Evolutionary conservation across 371 early-diverging fungal genomes (phyloP).

Genomic region (Amoeboaphelidium protococcarum): DNA sequence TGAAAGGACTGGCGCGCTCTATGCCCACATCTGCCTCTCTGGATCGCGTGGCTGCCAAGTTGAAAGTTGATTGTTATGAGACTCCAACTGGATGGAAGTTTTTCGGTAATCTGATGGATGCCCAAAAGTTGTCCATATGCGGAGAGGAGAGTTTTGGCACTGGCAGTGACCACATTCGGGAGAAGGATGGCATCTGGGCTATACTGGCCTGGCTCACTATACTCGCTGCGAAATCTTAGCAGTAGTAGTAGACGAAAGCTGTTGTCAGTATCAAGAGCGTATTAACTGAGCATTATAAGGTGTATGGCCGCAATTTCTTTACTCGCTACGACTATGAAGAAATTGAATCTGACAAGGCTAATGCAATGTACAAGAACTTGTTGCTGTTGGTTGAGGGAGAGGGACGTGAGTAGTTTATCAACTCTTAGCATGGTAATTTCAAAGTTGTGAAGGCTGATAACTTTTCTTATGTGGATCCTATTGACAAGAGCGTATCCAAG

Average conservation of each 20-base stretch:
- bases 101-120: constrained; percentile 96
- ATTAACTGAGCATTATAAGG: constrained; percentile 41
- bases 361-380: constrained; percentile 42
- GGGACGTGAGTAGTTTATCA: constrained; percentile 2
- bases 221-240: constrained; percentile 37
- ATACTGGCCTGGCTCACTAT: constrained; percentile 86
- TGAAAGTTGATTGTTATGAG: constrained; percentile 46
- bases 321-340: constrained; percentile 92
- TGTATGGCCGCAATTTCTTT: constrained; percentile 89
- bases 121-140: constrained; percentile 72
- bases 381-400: constrained; percentile 15
- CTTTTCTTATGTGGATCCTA: constrained; percentile 77
- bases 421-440: constrained; percentile 23
- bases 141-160: constrained; percentile 96
- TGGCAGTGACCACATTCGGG: constrained; percentile 88
- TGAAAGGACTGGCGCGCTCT: constrained; percentile 69
- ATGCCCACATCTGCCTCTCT: constrained; percentile 88
- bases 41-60: constrained; percentile 61
- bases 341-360: constrained; percentile 52
- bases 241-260: constrained; percentile 15
- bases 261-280: constrained; percentile 34
- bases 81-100: constrained; percentile 67
- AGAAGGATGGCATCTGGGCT: constrained; percentile 97
- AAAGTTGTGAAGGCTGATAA: constrained; percentile 48
- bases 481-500: constrained; percentile 56